Conservation (phyloP, 371 early-diverging fungal species). For the Mortierella sp. region DNA sequence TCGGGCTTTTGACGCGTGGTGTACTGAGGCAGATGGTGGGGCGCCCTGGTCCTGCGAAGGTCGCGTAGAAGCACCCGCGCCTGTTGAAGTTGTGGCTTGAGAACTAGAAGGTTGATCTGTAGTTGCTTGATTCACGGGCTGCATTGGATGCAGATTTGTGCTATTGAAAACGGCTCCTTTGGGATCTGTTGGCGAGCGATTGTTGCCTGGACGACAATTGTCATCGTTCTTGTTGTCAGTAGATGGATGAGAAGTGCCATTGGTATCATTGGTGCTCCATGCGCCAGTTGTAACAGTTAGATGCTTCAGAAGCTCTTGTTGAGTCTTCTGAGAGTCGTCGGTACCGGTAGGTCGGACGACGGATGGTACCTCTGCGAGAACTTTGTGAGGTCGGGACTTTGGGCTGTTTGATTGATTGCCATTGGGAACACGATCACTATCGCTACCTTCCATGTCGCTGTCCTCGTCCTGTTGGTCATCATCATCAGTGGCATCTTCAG, state of each 20-base stretch:
- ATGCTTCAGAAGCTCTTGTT: slow-evolving; percentile 13
- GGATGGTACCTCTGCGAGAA: background rate
- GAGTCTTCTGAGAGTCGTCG: slow-evolving; percentile 14
- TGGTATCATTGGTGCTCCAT: slow-evolving; percentile 4
- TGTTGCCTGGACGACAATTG: slow-evolving; percentile 1
- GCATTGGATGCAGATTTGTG: too few relatives aligned
- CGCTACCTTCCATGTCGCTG: slow-evolving; percentile 15
- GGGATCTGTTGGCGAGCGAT: too few relatives aligned
- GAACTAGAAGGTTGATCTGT: too few relatives aligned
- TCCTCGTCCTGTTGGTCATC: slow-evolving; percentile 3
- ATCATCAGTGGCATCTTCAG: slow-evolving; percentile 8
- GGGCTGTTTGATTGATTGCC: too few relatives aligned
- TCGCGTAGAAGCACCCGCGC: too few relatives aligned
- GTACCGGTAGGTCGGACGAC: background rate
- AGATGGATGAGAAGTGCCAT: background rate
- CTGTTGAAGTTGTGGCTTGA: too few relatives aligned
- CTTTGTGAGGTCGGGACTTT: background rate
- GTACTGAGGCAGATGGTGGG: too few relatives aligned
- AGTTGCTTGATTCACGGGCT: too few relatives aligned
- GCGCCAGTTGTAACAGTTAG: slow-evolving; percentile 10
- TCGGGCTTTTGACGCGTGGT: background rate
- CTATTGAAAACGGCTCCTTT: too few relatives aligned
- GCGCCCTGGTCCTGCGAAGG: too few relatives aligned
- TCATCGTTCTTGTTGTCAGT: background rate
- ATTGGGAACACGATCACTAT: slow-evolving; percentile 16